Percentiles rank a stretch among this genome's conserved stretches.
phyloP scores from a whole-genome alignment of 768 basidiomycete species.

The Pisolithus microcarpus region DNA sequence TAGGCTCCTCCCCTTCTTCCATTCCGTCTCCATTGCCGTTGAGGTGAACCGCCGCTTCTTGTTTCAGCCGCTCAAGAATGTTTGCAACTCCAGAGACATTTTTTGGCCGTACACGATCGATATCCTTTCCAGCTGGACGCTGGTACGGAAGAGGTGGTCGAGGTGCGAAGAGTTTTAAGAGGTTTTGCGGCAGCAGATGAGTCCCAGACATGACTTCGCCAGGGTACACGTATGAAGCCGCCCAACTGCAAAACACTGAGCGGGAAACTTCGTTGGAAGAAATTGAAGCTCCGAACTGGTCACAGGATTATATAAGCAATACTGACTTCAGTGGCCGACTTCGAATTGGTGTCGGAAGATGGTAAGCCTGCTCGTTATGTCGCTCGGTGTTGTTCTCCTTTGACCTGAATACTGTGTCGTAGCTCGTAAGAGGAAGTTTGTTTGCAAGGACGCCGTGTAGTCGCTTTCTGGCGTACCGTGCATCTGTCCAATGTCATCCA shows the following conservation, averaged over 20 bases:
- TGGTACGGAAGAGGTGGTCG: conserved; percentile 84
- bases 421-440: conserved; percentile 12
- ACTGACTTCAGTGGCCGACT: too few relatives aligned
- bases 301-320: conserved; percentile 5
- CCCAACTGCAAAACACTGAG: not conserved
- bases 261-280: not conserved
- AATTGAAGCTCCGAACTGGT: conserved; percentile 26
- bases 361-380: not conserved
- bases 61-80: conserved; percentile 66
- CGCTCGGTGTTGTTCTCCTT: too few relatives aligned
- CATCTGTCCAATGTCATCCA: too few relatives aligned
- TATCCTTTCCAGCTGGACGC: conserved; percentile 79
- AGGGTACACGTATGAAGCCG: not conserved
- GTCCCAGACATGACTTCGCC: conserved; percentile 49
- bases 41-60: conserved; percentile 63
- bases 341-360: not conserved
- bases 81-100: conserved; percentile 69
- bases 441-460: conserved; percentile 7
- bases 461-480: conserved; percentile 8
- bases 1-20: conserved; percentile 81
- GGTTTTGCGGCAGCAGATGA: conserved; percentile 88
- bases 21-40: conserved; percentile 56
- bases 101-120: conserved; percentile 64
- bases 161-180: conserved; percentile 94
- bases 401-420: too few relatives aligned